Percentiles rank a stretch among this genome's conserved stretches.
Evolutionary conservation across 2,329 filamentous ascomycete species (phyloP).

Genomic region (Fusarium staphyleae): DNA sequence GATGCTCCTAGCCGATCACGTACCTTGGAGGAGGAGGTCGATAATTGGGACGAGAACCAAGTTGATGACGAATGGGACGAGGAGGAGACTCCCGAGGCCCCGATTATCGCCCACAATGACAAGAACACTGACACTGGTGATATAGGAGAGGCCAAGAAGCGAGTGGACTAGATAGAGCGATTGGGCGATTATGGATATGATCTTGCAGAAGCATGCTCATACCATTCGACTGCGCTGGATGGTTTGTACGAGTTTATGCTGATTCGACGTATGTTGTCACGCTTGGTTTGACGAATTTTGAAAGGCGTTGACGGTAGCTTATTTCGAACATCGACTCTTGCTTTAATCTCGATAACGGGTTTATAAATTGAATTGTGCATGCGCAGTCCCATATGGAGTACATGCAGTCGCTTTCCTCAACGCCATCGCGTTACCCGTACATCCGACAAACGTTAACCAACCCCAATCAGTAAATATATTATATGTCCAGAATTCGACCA

Average conservation of each 20-base stretch:
- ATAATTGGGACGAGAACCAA: conserved; percentile 92
- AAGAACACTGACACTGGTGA: conserved; percentile 40
- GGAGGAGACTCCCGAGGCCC: conserved; percentile 49
- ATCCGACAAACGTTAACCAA: no score
- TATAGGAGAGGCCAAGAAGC: conserved; percentile 45
- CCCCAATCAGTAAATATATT: no score
- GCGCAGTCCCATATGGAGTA: no score
- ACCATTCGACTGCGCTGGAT: conserved; percentile 14
- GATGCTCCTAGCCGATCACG: conserved; percentile 45
- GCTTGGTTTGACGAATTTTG: conserved; percentile 1
- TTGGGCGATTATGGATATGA: neutral
- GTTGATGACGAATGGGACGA: conserved; percentile 64
- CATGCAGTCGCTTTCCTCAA: no score
- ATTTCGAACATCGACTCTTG: conserved; percentile 1
- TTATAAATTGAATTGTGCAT: no score
- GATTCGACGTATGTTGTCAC: conserved; percentile 1
- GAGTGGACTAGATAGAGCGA: conserved; percentile 40
- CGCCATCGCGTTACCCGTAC: no score
- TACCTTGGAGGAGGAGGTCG: conserved; percentile 79
- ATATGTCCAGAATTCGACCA: no score
- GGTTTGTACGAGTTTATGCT: conserved; percentile 19
- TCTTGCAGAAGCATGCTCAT: neutral
- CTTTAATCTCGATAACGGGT: neutral
- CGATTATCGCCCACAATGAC: conserved; percentile 23
- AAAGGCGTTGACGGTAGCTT: conserved; percentile 1